Evolutionary conservation across 495 filamentous ascomycete genomes (phyloP), one percentile per base, ranked within the genome.

Genomic region (Penicillium desertorum): DNA sequence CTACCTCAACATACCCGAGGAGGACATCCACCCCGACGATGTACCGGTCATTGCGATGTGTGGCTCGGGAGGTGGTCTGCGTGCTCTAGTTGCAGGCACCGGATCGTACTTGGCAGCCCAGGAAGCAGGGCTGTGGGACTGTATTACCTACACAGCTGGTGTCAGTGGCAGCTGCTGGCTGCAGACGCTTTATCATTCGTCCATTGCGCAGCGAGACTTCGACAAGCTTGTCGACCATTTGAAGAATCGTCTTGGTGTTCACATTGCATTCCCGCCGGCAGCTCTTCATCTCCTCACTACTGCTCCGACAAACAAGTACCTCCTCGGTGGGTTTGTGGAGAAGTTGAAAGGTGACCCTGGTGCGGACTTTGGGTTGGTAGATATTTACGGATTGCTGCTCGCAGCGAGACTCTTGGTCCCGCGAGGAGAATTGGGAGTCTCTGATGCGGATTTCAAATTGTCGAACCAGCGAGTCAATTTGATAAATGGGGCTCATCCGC

Each of bases 81-180:
- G 94, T 29, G 93, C 94, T 0, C 79, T 98, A 47, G 90, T 97
- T 9, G 93, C 94, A 14, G 91, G 94, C 0, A 83, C 90, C 0
- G 89, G 92, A 12, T 96, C 90, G 2, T 88, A 90, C 52, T 74
- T 92, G 14, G 89, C 89, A 30, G 80, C 91, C 5, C 80, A 88
- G 25, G 89, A 96, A 70, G 85, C 87, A 46, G 94, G 94, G 0
- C 76, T 98, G 0, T 96, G 94, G 69, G 91, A 96, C 67, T 96
- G 92, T 69, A 82, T 88, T 0, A 98, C 92, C 0, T 98, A 98
- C 64, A 92, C 91, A 1, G 90, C 94, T 23, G 94, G 94, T 8
- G 94, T 98, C 16, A 93, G 89, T 64, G 94, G 94, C 4, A 94
- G 89, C 61, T 97, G 94, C 69, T 98, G 94, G 94, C 75, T 97